Base-by-base conservation (phyloP, 495 filamentous ascomycete genomes). In the Penicillium canescens region DNA sequence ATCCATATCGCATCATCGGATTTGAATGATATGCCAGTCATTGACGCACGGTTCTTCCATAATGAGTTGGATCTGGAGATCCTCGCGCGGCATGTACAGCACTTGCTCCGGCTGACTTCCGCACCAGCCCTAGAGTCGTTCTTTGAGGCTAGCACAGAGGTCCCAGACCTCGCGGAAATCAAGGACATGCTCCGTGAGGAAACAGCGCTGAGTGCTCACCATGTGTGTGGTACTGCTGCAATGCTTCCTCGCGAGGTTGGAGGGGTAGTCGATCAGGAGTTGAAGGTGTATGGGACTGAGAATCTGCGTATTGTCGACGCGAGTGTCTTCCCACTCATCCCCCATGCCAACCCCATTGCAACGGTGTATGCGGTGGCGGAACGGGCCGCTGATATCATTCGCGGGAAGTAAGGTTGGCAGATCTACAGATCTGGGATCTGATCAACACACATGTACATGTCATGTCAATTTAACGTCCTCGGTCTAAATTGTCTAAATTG, bases 321-420 rank as follows among this genome's bases (percentile, higher is more conserved):
- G 0, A 71, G 78, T 49, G 55, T 86, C 11, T 76, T 78, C 54
- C 80, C 82, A 2, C 42, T 78, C 8, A 73, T 78, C 43, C 65
- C 81, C 12, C 69, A 71, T 50, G 76, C 74, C 2, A 77, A 86
- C 60, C 58, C 78, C 20, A 69, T 80, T 52, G 74, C 74, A 0
- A 80, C 81, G 0, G 75, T 84, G 1, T 84, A 83, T 65, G 81
- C 75, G 1, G 66, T 76, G 40, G 73, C 65, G 13, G 82, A 84
- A 63, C 77, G 77, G 55, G 81, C 70, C 0, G 80, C 80, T 4
- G 66, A 68, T 28, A 68, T 84, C 54, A 79, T 82, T 44, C 39
- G 49, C 3, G 40, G 46, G 10, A 46, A n/a, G 16, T 21, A 18
- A 20, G 28, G 6, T 31, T 23, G n/a, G 28, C 5, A 16, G 44